phyloP scores from a whole-genome alignment of 2,329 filamentous ascomycete species.

The Diaporthe citri region DNA sequence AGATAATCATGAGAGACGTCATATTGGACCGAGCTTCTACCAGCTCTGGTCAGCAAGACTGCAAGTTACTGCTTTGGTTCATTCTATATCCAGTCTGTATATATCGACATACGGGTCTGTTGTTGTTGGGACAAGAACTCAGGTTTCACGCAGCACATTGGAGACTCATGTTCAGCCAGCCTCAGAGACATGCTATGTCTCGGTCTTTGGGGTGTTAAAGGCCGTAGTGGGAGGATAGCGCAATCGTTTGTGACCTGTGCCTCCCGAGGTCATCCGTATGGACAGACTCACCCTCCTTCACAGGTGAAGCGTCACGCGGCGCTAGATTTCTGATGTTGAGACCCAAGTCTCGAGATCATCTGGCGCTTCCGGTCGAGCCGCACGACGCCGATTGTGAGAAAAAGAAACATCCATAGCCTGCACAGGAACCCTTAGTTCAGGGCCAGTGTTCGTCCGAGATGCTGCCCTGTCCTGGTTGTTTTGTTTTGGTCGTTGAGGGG shows the following conservation, averaged over 20 bases:
- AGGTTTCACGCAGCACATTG: neutral
- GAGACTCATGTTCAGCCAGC: neutral
- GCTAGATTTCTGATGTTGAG: neutral
- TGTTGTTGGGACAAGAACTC: neutral
- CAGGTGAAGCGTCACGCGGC: conserved; percentile 5
- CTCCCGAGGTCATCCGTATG: neutral
- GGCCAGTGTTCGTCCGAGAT: neutral
- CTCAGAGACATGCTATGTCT: conserved; percentile 13
- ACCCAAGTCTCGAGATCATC: neutral
- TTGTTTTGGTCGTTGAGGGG: neutral
- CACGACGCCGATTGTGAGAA: neutral
- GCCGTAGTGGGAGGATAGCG: conserved; percentile 21
- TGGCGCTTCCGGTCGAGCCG: conserved; percentile 19
- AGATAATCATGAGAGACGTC: conserved; percentile 32
- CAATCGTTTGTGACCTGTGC: neutral
- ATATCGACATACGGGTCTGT: neutral
- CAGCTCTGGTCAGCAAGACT: conserved; percentile 5
- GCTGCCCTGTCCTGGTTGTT: conserved; percentile 13
- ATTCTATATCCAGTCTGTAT: neutral
- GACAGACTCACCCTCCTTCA: conserved; percentile 18
- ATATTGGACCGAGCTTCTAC: conserved; percentile 1
- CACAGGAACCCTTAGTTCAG: neutral
- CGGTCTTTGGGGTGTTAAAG: neutral
- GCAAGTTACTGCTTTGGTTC: neutral
- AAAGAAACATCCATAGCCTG: neutral